These are phyloP conservation scores for peach (Prunus persica) DNA, from an alignment of 306 rosid genomes.

Conservation along the genomic window DNA sequence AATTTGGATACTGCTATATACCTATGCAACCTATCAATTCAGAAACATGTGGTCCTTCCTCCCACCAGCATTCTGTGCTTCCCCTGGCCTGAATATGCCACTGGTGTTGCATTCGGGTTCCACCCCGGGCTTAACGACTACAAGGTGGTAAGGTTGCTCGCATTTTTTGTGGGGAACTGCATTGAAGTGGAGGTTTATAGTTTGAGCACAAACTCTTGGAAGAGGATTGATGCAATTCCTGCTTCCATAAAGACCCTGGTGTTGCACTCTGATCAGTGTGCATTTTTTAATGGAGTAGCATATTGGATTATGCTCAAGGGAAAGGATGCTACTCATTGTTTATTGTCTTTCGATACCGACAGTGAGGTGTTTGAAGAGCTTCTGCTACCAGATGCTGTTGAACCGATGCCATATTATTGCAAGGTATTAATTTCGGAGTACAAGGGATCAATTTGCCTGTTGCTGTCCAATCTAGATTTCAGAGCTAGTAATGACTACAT, in stretches of 20 bases:
- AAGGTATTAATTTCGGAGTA: not conserved
- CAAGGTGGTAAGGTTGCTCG: not conserved
- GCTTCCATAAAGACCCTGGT: not conserved
- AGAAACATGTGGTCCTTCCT: not conserved
- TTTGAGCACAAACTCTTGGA: conserved; percentile 1
- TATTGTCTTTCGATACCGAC: not conserved
- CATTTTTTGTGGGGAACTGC: too few species aligned
- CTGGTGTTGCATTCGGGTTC: not conserved
- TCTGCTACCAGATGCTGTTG: not conserved
- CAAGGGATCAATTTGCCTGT: not conserved
- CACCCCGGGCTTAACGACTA: not conserved
- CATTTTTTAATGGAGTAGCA: not conserved
- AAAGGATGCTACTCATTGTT: not conserved
- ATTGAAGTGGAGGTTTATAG: not conserved
- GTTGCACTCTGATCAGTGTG: not conserved
- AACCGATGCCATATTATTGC: not conserved
- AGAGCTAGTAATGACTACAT: not conserved
- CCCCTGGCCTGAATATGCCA: not conserved
- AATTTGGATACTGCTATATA: not conserved
- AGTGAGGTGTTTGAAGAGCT: conserved; percentile 6
- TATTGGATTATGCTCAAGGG: not conserved
- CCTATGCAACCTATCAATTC: not conserved
- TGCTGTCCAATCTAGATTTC: not conserved
- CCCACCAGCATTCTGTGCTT: not conserved
- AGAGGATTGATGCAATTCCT: not conserved